A percentile compares a stretch with the other conserved stretches of the same genome.
These are phyloP conservation scores for Cruciata laevipes DNA, from an alignment of 257 asterid species.

Conservation along the genomic window DNA sequence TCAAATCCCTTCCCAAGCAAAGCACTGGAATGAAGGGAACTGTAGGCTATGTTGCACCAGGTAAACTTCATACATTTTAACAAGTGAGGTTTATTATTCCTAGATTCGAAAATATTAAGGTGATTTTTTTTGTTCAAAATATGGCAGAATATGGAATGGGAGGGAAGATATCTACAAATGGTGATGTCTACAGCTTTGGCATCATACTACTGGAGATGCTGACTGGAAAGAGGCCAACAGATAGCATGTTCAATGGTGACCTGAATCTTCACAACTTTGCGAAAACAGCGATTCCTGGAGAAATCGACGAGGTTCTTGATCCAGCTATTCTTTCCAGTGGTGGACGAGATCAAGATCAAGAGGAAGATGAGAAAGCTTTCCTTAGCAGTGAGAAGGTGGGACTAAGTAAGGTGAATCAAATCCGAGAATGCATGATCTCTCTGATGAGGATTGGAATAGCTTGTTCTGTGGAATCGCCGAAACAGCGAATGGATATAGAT, in stretches of 20 bases:
- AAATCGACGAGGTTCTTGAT: conserved; percentile 16
- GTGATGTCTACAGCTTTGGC: conserved; percentile 3
- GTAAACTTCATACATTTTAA: neutral
- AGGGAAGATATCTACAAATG: conserved; percentile 5
- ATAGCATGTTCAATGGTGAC: conserved; percentile 15
- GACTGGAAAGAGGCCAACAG: conserved; percentile 21
- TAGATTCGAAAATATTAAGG: neutral
- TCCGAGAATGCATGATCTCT: conserved; percentile 10
- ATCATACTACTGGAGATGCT: conserved; percentile 22
- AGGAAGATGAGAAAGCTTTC: conserved; percentile 11
- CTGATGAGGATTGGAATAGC: conserved; percentile 7
- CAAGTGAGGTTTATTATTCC: neutral
- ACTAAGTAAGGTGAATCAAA: conserved; percentile 11
- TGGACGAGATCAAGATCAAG: conserved; percentile 4
- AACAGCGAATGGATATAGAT: neutral
- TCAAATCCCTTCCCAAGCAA: conserved; percentile 4
- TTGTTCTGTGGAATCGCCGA: conserved; percentile 4
- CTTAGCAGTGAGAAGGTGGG: neutral
- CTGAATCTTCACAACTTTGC: conserved; percentile 15
- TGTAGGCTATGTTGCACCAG: conserved; percentile 8
- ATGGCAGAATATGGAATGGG: conserved; percentile 4
- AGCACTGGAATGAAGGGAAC: conserved; percentile 10
- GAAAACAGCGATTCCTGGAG: conserved; percentile 12
- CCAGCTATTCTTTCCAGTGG: conserved; percentile 9
- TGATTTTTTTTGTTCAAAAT: neutral